Evolutionary conservation across 179 eudicot genomes (phyloP).

Genomic region (Drosera spatulata): DNA sequence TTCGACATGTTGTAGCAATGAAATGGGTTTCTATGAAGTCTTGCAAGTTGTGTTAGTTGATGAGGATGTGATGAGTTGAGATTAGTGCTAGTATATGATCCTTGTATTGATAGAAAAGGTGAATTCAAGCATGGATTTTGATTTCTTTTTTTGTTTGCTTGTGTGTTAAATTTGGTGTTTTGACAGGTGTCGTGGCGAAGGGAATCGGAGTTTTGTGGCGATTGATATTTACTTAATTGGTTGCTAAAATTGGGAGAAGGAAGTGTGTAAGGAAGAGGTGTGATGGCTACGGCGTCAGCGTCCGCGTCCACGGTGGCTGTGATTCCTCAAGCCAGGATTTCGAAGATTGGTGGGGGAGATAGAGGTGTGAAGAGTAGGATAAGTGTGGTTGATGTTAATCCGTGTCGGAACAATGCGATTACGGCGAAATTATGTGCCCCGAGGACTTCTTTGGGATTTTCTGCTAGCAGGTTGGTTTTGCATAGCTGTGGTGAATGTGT

Average conservation of each 20-base stretch:
- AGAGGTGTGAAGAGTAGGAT: conserved; percentile 8
- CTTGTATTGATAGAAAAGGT: too few species aligned
- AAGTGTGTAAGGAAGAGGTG: not conserved
- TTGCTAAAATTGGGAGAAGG: not conserved
- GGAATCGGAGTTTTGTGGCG: too few species aligned
- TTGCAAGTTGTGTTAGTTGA: too few species aligned
- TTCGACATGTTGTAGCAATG: too few species aligned
- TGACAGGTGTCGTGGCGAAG: too few species aligned
- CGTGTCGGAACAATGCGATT: conserved; percentile 6
- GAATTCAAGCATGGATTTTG: too few species aligned
- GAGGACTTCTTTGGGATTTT: conserved; percentile 9
- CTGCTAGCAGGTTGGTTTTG: conserved; percentile 18
- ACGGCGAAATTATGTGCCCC: conserved; percentile 13
- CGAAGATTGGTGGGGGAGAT: conserved; percentile 12
- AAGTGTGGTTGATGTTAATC: conserved; percentile 5
- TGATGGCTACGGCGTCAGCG: conserved; percentile 27
- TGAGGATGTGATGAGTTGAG: too few species aligned
- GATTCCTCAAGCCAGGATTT: conserved; percentile 16
- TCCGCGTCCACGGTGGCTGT: conserved; percentile 21
- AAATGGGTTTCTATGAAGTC: too few species aligned
- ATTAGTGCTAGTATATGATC: too few species aligned
- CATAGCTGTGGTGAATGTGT: not conserved
- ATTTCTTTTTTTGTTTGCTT: too few species aligned
- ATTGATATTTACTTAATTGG: not conserved
- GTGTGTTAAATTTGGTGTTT: too few species aligned